Percentiles rank a stretch among this genome's conserved stretches.
Conservation (phyloP, 306 rosid genomes). For the Urtica urens region DNA sequence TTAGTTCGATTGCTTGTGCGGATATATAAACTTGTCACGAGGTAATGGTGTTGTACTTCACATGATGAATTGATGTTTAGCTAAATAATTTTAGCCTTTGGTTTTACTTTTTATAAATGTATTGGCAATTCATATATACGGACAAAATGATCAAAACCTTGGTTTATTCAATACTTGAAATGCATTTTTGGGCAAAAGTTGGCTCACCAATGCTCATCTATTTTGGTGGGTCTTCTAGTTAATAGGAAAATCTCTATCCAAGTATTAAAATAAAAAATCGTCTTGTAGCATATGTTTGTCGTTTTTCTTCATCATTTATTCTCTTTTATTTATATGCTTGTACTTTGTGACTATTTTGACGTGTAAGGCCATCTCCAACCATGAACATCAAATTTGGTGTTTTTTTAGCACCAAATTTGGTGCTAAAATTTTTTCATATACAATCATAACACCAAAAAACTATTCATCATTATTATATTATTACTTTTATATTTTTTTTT, state of each 20-base stretch:
- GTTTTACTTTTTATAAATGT: neutral
- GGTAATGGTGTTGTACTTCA: neutral
- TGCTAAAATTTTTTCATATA: too few relatives aligned
- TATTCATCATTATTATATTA: too few relatives aligned
- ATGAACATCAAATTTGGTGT: too few relatives aligned
- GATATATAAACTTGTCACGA: neutral
- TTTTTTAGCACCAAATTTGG: too few relatives aligned
- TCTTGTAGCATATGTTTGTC: neutral
- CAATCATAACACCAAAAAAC: too few relatives aligned
- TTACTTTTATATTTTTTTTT: too few relatives aligned
- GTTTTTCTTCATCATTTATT: neutral
- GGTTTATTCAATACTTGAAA: neutral
- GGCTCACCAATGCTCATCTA: neutral
- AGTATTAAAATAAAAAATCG: neutral
- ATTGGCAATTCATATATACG: neutral
- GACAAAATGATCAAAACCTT: neutral
- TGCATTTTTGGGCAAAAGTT: neutral
- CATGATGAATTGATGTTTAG: neutral
- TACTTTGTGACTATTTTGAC: neutral
- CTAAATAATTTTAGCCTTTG: neutral
- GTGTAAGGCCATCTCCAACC: too few relatives aligned
- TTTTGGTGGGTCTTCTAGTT: constrained; percentile 1
- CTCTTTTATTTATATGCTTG: neutral
- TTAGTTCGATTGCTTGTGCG: neutral
- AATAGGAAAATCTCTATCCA: neutral